A percentile compares a stretch with the other conserved stretches of the same genome.
Evolutionary conservation across 164 flowering plant genomes (phyloP).

Genomic region (Magnolia officinalis): DNA sequence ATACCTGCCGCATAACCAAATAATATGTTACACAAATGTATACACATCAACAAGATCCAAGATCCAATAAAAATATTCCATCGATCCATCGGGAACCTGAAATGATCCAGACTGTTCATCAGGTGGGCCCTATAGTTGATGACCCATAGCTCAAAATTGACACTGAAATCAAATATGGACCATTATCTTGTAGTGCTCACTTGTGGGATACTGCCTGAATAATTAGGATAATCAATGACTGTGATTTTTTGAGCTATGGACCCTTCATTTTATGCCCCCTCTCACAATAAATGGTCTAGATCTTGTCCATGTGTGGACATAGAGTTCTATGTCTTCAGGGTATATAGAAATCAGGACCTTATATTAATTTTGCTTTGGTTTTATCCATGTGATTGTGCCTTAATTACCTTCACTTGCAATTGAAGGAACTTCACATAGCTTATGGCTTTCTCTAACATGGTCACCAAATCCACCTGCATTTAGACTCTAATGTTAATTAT

Average conservation of each 20-base stretch:
- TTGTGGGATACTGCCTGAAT: not conserved
- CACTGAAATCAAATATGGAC: not conserved
- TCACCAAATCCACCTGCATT: conserved; percentile 82
- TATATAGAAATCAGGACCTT: not conserved
- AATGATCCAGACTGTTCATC: not conserved
- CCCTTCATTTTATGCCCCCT: too few relatives aligned
- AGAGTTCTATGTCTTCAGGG: not conserved
- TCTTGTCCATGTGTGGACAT: too few relatives aligned
- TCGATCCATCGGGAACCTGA: not conserved
- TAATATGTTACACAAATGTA: not conserved
- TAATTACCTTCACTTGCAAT: conserved; percentile 82
- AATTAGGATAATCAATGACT: not conserved
- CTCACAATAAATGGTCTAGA: too few relatives aligned
- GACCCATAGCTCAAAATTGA: not conserved
- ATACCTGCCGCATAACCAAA: conserved; percentile 37
- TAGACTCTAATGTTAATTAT: not conserved
- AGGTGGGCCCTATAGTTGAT: not conserved
- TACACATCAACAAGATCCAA: not conserved
- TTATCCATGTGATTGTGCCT: not conserved
- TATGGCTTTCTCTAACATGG: conserved; percentile 93
- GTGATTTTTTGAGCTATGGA: not conserved
- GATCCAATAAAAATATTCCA: too few relatives aligned
- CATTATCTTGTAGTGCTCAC: not conserved
- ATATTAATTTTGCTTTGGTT: not conserved
- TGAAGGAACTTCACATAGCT: conserved; percentile 96